Evolutionary conservation across 371 early-diverging fungal genomes (phyloP).

Genomic region (Saksenaea oblongispora): DNA sequence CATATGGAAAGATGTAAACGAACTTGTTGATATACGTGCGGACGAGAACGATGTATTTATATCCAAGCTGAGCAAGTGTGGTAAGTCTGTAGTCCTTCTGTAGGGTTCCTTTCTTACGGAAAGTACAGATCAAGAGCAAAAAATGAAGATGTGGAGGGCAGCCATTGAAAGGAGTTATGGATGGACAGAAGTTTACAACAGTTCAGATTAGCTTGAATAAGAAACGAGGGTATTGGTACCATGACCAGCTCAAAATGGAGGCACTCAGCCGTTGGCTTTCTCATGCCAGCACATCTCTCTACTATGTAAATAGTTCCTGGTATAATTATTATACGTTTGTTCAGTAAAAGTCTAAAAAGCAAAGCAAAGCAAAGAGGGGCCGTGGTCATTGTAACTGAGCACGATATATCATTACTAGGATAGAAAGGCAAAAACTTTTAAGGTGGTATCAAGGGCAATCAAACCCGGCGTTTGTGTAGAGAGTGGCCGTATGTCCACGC

Average conservation of each 20-base stretch:
- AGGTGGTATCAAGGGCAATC: neutral
- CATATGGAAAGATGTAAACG: constrained; percentile 61
- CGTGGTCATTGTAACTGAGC: neutral
- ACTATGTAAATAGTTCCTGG: too few relatives aligned
- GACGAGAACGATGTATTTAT: constrained; percentile 45
- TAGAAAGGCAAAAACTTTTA: neutral
- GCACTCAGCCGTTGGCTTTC: too few relatives aligned
- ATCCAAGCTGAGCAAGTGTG: constrained; percentile 43
- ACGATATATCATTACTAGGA: neutral
- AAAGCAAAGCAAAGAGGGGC: neutral
- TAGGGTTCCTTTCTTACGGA: neutral
- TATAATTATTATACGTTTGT: too few relatives aligned
- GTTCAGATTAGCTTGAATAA: constrained; percentile 8
- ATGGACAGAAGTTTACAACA: constrained; percentile 19
- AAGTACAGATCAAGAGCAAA: constrained; percentile 1
- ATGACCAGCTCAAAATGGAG: too few relatives aligned
- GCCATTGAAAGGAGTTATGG: constrained; percentile 25
- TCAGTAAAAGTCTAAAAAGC: neutral
- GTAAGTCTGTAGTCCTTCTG: constrained; percentile 10
- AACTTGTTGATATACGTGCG: constrained; percentile 30
- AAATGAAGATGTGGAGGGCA: constrained; percentile 18
- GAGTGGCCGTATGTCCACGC: constrained; percentile 49
- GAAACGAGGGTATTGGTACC: neutral
- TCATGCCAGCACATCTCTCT: too few relatives aligned
- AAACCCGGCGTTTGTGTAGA: constrained; percentile 26